phyloP scores from a whole-genome alignment of 129 eudicot species.

The Centella asiatica region DNA sequence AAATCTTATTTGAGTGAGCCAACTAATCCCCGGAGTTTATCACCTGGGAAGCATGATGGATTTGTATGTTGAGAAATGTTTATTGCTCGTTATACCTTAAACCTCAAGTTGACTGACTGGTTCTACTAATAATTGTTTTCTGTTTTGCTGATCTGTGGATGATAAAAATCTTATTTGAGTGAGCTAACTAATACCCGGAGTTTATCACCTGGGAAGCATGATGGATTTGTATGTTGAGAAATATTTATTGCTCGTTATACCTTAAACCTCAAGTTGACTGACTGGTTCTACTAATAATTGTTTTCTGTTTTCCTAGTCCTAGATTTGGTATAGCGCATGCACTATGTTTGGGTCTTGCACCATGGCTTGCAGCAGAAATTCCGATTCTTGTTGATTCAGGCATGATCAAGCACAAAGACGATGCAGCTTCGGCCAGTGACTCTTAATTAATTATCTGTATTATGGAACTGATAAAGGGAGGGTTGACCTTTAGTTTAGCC shows the following conservation, averaged over 20 bases:
- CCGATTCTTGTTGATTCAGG: conserved; percentile 97
- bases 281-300: not conserved
- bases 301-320: conserved; percentile 46
- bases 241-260: not conserved
- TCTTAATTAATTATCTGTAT: conserved; percentile 21
- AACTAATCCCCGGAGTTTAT: not conserved
- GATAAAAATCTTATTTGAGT: not conserved
- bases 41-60: not conserved
- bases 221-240: not conserved
- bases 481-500: not conserved
- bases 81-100: not conserved
- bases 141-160: not conserved
- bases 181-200: not conserved
- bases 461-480: not conserved
- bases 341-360: conserved; percentile 97
- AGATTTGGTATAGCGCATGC: conserved; percentile 99
- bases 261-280: not conserved
- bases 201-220: not conserved
- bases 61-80: not conserved
- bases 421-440: conserved; percentile 59
- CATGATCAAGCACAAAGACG: conserved; percentile 94
- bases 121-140: not conserved
- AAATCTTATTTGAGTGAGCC: not conserved
- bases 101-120: not conserved
- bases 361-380: conserved; percentile 98